A percentile compares a stretch with the other conserved stretches of the same genome.
Conservation (phyloP, 176 grass and related monocot species). For the Thinopyrum elongatum region DNA sequence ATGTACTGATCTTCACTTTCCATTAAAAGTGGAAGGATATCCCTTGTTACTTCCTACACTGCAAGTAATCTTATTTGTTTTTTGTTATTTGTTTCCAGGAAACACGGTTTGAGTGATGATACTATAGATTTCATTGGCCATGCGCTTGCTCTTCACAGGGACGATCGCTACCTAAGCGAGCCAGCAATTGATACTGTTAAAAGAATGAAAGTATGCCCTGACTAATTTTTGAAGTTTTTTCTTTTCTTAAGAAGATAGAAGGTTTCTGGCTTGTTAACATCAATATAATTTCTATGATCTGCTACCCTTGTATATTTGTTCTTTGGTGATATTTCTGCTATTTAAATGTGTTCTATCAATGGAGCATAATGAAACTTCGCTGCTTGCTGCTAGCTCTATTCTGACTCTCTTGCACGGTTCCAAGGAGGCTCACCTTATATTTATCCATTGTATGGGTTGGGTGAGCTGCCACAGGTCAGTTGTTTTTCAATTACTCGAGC, state of each 20-base stretch:
- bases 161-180: constrained; percentile 76
- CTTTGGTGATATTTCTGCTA: not conserved
- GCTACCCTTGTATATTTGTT: not conserved
- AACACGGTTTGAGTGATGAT: constrained; percentile 83
- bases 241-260: not conserved
- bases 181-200: constrained; percentile 90
- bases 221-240: not conserved
- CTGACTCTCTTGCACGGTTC: constrained; percentile 79
- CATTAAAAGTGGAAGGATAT: not conserved
- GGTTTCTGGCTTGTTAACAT: not conserved
- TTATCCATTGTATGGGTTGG: constrained; percentile 93
- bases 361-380: constrained; percentile 9
- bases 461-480: constrained; percentile 84
- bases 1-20: not conserved
- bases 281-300: not conserved
- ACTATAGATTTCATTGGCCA: constrained; percentile 91
- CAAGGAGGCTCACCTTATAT: constrained; percentile 96
- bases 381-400: constrained; percentile 66
- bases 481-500: constrained; percentile 3
- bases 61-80: constrained; percentile 1
- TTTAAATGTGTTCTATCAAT: constrained; percentile 2
- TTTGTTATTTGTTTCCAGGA: constrained; percentile 43
- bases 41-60: constrained; percentile 22
- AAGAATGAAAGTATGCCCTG: constrained; percentile 83
- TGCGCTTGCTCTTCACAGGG: constrained; percentile 84